Evolutionary conservation across 805 yeast genomes (phyloP).

Genomic region (Monosporozyma yasuniensis): DNA sequence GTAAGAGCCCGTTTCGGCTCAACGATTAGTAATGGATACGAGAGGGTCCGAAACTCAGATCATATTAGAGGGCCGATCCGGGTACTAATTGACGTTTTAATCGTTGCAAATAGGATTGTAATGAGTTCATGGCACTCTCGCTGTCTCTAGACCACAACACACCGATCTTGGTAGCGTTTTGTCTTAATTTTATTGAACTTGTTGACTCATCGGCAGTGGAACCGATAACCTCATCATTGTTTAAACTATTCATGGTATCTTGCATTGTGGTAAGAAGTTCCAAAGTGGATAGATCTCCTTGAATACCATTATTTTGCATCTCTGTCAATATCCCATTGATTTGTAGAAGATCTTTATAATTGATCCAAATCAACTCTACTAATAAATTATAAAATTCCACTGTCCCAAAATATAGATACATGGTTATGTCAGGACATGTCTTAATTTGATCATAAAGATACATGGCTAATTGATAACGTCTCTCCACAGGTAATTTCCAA

Average conservation of each 20-base stretch:
- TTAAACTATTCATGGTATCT: conserved; percentile 16
- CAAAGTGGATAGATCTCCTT: conserved; percentile 25
- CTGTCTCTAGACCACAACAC: conserved; percentile 25
- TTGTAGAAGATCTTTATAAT: conserved; percentile 18
- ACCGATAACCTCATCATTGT: conserved; percentile 12
- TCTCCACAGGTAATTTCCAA: conserved; percentile 14
- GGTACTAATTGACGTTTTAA: neutral
- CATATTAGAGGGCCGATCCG: neutral
- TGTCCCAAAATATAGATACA: conserved; percentile 26
- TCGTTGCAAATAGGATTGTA: conserved; percentile 16
- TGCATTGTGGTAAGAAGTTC: conserved; percentile 13
- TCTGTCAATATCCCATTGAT: conserved; percentile 18
- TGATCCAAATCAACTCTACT: conserved; percentile 24
- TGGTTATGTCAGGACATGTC: conserved; percentile 16
- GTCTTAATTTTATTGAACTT: neutral
- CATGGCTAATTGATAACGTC: conserved; percentile 19
- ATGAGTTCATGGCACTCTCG: conserved; percentile 10
- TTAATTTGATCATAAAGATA: conserved; percentile 25
- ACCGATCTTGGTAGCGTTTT: conserved; percentile 5
- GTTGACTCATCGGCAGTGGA: neutral
- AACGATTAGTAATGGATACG: neutral
- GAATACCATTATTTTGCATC: conserved; percentile 28
- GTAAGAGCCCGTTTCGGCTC: neutral
- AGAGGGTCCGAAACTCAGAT: neutral
- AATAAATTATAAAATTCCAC: conserved; percentile 25